A percentile compares a stretch with the other conserved stretches of the same genome.
Evolutionary conservation across 1,139 yeast genomes (phyloP).

Genomic region (Saccharomycopsis hybrid): DNA sequence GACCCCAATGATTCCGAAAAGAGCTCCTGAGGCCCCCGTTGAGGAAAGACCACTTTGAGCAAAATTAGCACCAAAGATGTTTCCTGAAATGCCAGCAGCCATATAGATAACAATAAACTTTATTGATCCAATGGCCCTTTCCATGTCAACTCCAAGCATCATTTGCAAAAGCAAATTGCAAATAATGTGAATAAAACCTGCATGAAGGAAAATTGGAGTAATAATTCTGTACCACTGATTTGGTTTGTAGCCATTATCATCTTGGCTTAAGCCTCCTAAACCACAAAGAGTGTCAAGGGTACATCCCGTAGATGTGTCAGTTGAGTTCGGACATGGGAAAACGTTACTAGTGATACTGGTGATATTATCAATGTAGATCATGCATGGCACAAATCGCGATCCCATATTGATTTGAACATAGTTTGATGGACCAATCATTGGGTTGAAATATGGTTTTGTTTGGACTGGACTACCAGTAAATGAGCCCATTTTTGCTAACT

Average conservation of each 20-base stretch:
- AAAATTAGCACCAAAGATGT: conserved; percentile 64
- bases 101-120: conserved; percentile 54
- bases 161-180: conserved; percentile 60
- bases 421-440: conserved; percentile 77
- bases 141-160: conserved; percentile 58
- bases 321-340: conserved; percentile 72
- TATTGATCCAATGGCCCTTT: conserved; percentile 49
- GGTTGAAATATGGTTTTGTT: conserved; percentile 67
- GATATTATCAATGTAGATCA: conserved; percentile 47
- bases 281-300: conserved; percentile 57
- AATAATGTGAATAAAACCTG: conserved; percentile 64
- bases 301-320: conserved; percentile 49
- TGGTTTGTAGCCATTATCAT: conserved; percentile 35
- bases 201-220: conserved; percentile 70
- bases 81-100: conserved; percentile 61
- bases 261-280: conserved; percentile 38
- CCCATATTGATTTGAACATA: conserved; percentile 65
- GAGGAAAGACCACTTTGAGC: conserved; percentile 66
- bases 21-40: conserved; percentile 71
- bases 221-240: conserved; percentile 68
- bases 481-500: conserved; percentile 50
- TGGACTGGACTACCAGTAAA: conserved; percentile 66
- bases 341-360: conserved; percentile 42
- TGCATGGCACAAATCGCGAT: conserved; percentile 67
- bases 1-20: conserved; percentile 64